Evolutionary conservation across 306 rosid genomes (phyloP).

Genomic region (Amphicarpaea edgeworthii): DNA sequence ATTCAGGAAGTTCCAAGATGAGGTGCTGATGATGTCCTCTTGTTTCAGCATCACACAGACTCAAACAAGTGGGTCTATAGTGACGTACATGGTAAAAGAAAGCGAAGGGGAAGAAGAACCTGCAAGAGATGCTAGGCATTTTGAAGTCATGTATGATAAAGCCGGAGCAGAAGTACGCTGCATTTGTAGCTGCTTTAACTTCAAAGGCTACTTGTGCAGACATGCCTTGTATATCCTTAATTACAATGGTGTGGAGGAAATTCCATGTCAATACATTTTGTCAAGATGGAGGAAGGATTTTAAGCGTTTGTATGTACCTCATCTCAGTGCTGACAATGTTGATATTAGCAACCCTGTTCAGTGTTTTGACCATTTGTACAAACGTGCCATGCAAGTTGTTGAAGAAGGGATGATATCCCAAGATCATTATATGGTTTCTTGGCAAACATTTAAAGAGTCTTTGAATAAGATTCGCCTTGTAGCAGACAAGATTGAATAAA

Average conservation of each 20-base stretch:
- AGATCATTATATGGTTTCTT: constrained; percentile 85
- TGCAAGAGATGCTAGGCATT: constrained; percentile 54
- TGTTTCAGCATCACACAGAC: constrained; percentile 70
- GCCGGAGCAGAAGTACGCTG: constrained; percentile 82
- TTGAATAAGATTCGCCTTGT: constrained; percentile 85
- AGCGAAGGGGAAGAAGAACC: constrained; percentile 66
- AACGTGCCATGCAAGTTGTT: constrained; percentile 88
- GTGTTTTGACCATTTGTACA: constrained; percentile 93
- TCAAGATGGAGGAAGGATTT: constrained; percentile 94
- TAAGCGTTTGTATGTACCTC: constrained; percentile 77
- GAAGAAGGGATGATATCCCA: constrained; percentile 90
- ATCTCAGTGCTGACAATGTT: constrained; percentile 65
- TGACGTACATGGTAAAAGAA: constrained; percentile 79
- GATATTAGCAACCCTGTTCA: constrained; percentile 92
- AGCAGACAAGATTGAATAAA: constrained; percentile 68
- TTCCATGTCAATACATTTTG: constrained; percentile 84
- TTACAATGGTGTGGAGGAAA: constrained; percentile 82
- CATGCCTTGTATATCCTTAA: constrained; percentile 84
- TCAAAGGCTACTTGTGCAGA: constrained; percentile 90
- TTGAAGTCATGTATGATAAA: constrained; percentile 85
- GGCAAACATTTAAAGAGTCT: constrained; percentile 92
- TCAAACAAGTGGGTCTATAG: constrained; percentile 67
- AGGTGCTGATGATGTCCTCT: constrained; percentile 77
- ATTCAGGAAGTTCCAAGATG: constrained; percentile 84
- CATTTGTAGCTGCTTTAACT: constrained; percentile 82